A percentile compares a stretch with the other conserved stretches of the same genome.
These are phyloP conservation scores for Leccinum incarnatum DNA, from an alignment of 768 basidiomycete genomes.

Conservation along the genomic window DNA sequence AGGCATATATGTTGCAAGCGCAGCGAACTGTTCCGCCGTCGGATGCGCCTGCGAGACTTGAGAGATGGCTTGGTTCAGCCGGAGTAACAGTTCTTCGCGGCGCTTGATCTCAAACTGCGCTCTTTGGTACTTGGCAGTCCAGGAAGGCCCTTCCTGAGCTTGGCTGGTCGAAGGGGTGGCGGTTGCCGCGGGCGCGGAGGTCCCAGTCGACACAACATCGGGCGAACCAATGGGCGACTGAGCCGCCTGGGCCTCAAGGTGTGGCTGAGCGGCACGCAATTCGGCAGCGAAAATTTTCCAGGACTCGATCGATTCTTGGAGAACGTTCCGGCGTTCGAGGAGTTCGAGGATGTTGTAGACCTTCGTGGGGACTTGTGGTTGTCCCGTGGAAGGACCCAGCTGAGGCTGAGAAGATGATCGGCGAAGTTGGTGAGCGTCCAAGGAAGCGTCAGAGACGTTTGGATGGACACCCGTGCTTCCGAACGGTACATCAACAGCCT, in stretches of 20 bases:
- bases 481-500: conserved; percentile 3
- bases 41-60: conserved; percentile 16
- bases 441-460: conserved; percentile 4
- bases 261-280: conserved; percentile 15
- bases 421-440: conserved; percentile 22
- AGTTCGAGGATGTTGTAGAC: conserved; percentile 28
- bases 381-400: conserved; percentile 16
- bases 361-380: conserved; percentile 18
- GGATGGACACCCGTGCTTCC: not conserved
- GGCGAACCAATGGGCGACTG: not conserved
- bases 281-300: conserved; percentile 21
- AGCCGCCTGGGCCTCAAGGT: conserved; percentile 8
- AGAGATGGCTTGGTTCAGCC: conserved; percentile 27
- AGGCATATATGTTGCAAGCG: conserved; percentile 28
- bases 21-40: conserved; percentile 24
- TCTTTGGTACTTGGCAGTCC: conserved; percentile 20
- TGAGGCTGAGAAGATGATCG: conserved; percentile 31
- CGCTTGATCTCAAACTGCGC: conserved; percentile 32
- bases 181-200: not conserved
- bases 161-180: conserved; percentile 1
- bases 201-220: not conserved
- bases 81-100: conserved; percentile 27
- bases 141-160: conserved; percentile 17
- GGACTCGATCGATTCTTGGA: conserved; percentile 28
- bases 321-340: conserved; percentile 19